Percentiles rank a stretch among this genome's conserved stretches.
These are phyloP conservation scores for Neoarthrinium moseri DNA, from an alignment of 2,329 filamentous ascomycete genomes.

Conservation along the genomic window DNA sequence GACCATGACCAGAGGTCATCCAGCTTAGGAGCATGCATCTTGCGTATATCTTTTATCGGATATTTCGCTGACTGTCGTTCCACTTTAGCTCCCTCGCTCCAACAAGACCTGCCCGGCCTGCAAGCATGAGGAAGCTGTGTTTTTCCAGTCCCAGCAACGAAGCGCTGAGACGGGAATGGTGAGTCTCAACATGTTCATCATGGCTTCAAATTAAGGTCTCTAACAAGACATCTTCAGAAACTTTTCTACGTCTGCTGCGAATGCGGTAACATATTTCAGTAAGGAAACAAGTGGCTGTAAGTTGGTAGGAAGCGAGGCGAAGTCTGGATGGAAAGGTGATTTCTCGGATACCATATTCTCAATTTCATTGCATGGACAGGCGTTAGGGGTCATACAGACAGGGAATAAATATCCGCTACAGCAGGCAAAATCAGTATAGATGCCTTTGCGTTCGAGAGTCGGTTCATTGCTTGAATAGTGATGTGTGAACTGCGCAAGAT, in stretches of 20 bases:
- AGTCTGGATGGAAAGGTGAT: constrained; percentile 16
- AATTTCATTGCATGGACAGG: constrained; percentile 19
- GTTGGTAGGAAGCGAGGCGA: constrained; percentile 6
- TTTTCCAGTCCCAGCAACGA: constrained; percentile 98
- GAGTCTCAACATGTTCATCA: no score
- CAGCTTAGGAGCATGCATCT: not conserved
- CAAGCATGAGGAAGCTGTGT: constrained; percentile 86
- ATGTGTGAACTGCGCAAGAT: no score
- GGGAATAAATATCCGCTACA: not conserved
- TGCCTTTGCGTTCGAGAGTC: not conserved
- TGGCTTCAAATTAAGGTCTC: no score
- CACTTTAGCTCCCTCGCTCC: constrained; percentile 80
- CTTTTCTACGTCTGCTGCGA: constrained; percentile 91
- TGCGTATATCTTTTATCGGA: not conserved
- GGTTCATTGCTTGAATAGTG: no score
- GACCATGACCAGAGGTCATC: not conserved
- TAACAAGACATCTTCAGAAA: constrained; percentile 74
- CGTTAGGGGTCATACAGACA: constrained; percentile 16
- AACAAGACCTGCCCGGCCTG: constrained; percentile 85
- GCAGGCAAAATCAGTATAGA: not conserved
- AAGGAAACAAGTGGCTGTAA: constrained; percentile 23
- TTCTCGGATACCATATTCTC: constrained; percentile 15
- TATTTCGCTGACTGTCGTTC: constrained; percentile 37
- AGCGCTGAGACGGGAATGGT: constrained; percentile 98
- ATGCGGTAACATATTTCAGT: constrained; percentile 84